Conservation (phyloP, 768 basidiomycete genomes). For the Mycena metata region DNA sequence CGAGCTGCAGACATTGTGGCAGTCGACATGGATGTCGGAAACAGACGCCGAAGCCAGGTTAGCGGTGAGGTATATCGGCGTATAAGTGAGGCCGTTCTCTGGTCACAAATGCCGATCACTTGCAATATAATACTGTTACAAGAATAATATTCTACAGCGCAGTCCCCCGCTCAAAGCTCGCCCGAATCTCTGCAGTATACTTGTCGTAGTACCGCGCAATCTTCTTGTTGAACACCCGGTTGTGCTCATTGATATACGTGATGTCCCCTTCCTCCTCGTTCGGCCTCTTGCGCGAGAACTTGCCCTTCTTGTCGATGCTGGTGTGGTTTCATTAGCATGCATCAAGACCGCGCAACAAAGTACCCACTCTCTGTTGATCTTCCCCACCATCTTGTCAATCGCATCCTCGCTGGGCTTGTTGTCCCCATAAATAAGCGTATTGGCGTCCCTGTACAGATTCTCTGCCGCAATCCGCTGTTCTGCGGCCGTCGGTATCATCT, state of each 20-base stretch:
- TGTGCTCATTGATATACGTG: slow-evolving; percentile 99
- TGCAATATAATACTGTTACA: slow-evolving; percentile 16
- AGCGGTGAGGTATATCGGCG: neutral
- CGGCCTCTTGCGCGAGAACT: slow-evolving; percentile 88
- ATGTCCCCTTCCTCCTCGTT: slow-evolving; percentile 97
- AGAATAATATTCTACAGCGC: slow-evolving; percentile 67
- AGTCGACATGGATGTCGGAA: slow-evolving; percentile 30
- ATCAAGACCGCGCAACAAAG: slow-evolving; percentile 1
- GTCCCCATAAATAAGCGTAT: slow-evolving; percentile 93
- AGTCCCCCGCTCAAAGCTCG: slow-evolving; percentile 97
- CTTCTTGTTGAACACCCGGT: slow-evolving; percentile 99
- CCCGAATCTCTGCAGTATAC: slow-evolving; percentile 95
- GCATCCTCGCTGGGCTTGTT: slow-evolving; percentile 96
- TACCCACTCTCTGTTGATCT: slow-evolving; percentile 94
- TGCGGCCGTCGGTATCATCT: slow-evolving; percentile 68
- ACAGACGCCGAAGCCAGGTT: slow-evolving; percentile 10
- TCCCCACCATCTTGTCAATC: slow-evolving; percentile 90
- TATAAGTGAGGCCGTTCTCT: slow-evolving; percentile 8
- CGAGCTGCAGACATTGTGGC: slow-evolving; percentile 28
- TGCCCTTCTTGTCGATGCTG: slow-evolving; percentile 91
- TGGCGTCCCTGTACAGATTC: slow-evolving; percentile 92
- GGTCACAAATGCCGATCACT: slow-evolving; percentile 9
- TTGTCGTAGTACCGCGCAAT: slow-evolving; percentile 97
- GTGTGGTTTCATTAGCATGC: slow-evolving; percentile 27
- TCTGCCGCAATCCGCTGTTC: slow-evolving; percentile 82